Evolutionary conservation across 164 flowering plant genomes (phyloP).

Genomic region (Paratinospora sagittata): DNA sequence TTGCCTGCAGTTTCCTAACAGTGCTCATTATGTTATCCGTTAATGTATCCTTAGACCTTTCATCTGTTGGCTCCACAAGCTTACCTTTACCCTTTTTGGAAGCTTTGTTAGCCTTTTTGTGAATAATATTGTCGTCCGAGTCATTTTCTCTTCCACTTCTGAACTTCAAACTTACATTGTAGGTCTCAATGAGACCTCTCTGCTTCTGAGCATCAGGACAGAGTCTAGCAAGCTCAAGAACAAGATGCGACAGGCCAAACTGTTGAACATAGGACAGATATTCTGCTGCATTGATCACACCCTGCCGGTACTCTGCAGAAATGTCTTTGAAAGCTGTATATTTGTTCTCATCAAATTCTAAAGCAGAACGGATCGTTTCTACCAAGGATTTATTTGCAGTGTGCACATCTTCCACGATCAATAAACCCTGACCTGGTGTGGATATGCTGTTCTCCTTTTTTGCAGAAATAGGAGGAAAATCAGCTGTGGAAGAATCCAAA

Average conservation of each 20-base stretch:
- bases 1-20: slow-evolving; percentile 55
- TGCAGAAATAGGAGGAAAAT: slow-evolving; percentile 62
- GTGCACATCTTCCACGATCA: slow-evolving; percentile 50
- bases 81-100: slow-evolving; percentile 55
- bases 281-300: slow-evolving; percentile 39
- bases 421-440: slow-evolving; percentile 17
- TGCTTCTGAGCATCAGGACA: slow-evolving; percentile 77
- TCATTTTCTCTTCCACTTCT: slow-evolving; percentile 24
- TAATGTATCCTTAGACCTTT: slow-evolving; percentile 30
- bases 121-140: slow-evolving; percentile 10
- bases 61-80: slow-evolving; percentile 17
- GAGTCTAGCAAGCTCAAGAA: slow-evolving; percentile 75
- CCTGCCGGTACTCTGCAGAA: slow-evolving; percentile 68
- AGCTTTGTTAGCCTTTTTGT: slow-evolving; percentile 18
- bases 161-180: slow-evolving; percentile 39
- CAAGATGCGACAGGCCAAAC: slow-evolving; percentile 75
- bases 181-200: slow-evolving; percentile 63
- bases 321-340: slow-evolving; percentile 57
- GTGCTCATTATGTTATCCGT: slow-evolving; percentile 51
- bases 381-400: slow-evolving; percentile 75
- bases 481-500: slow-evolving; percentile 30
- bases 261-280: slow-evolving; percentile 62
- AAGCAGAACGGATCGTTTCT: slow-evolving; percentile 62
- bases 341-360: slow-evolving; percentile 58
- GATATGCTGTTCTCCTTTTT: slow-evolving; percentile 15